Percentiles rank a stretch among this genome's conserved stretches.
Evolutionary conservation across 2,329 filamentous ascomycete genomes (phyloP).

Genomic region (Cryoendolithus antarcticus): DNA sequence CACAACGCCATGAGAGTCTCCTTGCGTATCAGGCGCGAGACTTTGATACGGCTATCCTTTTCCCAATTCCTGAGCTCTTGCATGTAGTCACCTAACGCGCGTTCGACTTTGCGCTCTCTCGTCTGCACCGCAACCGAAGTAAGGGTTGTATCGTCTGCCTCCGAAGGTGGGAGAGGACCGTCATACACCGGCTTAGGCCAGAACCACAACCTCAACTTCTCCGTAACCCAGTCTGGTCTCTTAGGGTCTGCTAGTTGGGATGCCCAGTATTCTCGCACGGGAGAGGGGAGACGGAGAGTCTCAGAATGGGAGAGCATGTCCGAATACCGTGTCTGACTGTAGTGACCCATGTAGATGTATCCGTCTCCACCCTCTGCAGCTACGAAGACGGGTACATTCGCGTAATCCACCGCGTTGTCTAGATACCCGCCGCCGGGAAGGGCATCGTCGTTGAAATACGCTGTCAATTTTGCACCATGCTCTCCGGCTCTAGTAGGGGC

Average conservation of each 20-base stretch:
- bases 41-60: constrained; percentile 25
- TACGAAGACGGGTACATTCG: constrained; percentile 32
- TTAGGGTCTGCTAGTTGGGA: constrained; percentile 22
- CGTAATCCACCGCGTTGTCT: constrained; percentile 16
- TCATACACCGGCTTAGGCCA: constrained; percentile 30
- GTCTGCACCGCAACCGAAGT: constrained; percentile 6
- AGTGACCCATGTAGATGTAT: constrained; percentile 34
- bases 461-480: constrained; percentile 35
- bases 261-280: constrained; percentile 27
- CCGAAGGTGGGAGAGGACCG: constrained; percentile 18
- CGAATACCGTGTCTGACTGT: constrained; percentile 31
- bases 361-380: constrained; percentile 8
- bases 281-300: constrained; percentile 24
- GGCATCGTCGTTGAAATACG: constrained; percentile 31
- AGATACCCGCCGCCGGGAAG: constrained; percentile 14
- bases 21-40: constrained; percentile 20
- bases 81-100: constrained; percentile 24
- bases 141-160: too few relatives aligned
- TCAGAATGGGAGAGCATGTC: constrained; percentile 34
- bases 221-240: constrained; percentile 31
- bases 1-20: constrained; percentile 31
- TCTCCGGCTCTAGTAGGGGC: constrained; percentile 27
- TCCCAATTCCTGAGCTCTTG: constrained; percentile 28
- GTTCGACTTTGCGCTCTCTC: constrained; percentile 13
- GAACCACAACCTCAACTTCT: constrained; percentile 29